These are phyloP conservation scores for Mortierella sp. DNA, from an alignment of 371 early-diverging fungal genomes.

Conservation along the genomic window DNA sequence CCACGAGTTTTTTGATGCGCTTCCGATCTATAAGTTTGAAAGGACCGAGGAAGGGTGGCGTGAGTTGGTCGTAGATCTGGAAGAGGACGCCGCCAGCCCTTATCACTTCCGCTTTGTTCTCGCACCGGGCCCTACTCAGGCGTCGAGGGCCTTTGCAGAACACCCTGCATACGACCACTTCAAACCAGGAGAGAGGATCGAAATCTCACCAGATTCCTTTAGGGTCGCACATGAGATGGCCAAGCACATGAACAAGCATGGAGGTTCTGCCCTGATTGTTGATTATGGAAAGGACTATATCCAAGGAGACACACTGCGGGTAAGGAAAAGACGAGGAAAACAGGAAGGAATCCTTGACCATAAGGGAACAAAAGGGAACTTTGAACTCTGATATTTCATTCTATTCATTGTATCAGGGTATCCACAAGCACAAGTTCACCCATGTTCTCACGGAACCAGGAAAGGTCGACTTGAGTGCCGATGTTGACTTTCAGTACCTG, in stretches of 20 bases:
- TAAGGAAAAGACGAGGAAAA: conserved; percentile 60
- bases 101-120: conserved; percentile 84
- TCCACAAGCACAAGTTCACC: conserved; percentile 84
- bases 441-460: conserved; percentile 86
- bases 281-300: conserved; percentile 93
- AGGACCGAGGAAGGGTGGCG: conserved; percentile 85
- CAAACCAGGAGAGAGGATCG: conserved; percentile 81
- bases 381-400: neutral
- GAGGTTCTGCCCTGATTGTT: conserved; percentile 84
- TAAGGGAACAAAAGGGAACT: too few species aligned
- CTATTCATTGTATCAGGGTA: conserved; percentile 68
- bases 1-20: conserved; percentile 97
- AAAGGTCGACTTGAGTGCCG: conserved; percentile 88
- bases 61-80: conserved; percentile 90
- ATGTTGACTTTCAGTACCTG: conserved; percentile 92
- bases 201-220: conserved; percentile 87
- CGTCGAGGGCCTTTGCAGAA: conserved; percentile 68
- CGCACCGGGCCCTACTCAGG: conserved; percentile 76
- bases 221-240: conserved; percentile 72
- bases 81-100: conserved; percentile 68
- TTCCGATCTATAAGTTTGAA: conserved; percentile 91
- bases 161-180: conserved; percentile 57
- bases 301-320: conserved; percentile 84
- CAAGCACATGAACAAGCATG: conserved; percentile 65
- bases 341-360: too few species aligned